Evolutionary conservation across 768 basidiomycete genomes (phyloP), one percentile per base, ranked within the genome.

Genomic region (Trametopsis cervina): DNA sequence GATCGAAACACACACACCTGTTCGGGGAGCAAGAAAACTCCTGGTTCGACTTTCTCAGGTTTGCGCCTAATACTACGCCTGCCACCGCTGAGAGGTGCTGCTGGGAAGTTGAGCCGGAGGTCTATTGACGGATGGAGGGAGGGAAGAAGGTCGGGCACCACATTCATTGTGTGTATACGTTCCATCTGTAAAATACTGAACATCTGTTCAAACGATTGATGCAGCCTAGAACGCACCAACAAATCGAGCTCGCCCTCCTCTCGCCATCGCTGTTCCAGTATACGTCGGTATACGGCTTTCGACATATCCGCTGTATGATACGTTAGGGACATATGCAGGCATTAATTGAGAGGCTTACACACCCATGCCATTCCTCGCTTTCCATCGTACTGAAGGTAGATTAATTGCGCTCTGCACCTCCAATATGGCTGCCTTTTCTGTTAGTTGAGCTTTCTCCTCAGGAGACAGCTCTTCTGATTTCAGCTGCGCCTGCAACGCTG

Each of bases 161-260:
- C 83, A 42, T 83, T 69, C 90, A 96, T 91, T 67, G 93, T 89
- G 56, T 90, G 75, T 39, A 98, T 60, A 60, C 94, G 85, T 61
- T 96, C 89, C 91, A 96, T 96, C 86, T 93, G 60, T 5, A 24
- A 20, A 42, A 24, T 39, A n/a, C 20, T 18, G 12, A 40, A 23
- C 22, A 42, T 1, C 11, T 5, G 26, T 50, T 12, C 25, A 22
- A 39, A 2, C 20, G 24, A 24, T 33, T 15, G 26, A 51, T 15
- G 9, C 24, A 29, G 7, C 3, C 25, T 9, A 13, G 15, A 4
- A 71, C 83, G 37, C 47, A 91, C 92, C 63, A 97, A 69, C 29
- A 92, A 69, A 61, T 96, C 93, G 27, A 97, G 70, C 23, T 75
- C 75, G 2, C 92, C 94, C 38, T 89, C 80, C 44, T 83, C 83